phyloP scores from a whole-genome alignment of 2,329 filamentous ascomycete species.

The Hymenoscyphus scutula region DNA sequence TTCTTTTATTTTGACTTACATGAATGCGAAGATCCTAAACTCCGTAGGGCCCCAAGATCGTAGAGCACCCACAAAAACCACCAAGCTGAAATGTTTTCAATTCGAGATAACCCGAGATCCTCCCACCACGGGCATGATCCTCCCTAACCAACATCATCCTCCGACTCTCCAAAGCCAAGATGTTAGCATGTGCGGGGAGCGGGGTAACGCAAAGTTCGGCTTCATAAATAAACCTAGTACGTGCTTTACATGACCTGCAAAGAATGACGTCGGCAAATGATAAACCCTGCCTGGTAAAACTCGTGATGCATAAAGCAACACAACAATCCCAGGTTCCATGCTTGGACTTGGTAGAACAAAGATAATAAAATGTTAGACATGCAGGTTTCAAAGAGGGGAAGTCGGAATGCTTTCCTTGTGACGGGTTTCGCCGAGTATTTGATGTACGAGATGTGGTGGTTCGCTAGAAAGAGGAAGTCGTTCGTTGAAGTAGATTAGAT shows the following conservation, averaged over 20 bases:
- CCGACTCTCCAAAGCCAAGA: background rate
- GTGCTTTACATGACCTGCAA: background rate
- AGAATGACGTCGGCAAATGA: background rate
- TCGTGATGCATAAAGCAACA: background rate
- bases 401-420: background rate
- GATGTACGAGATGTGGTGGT: no score
- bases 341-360: background rate
- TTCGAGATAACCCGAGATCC: background rate
- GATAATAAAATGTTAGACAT: background rate
- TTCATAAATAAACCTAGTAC: background rate
- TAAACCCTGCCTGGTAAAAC: background rate
- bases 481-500: no score
- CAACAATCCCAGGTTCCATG: background rate
- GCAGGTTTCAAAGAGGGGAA: background rate
- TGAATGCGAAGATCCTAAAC: no score
- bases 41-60: no score
- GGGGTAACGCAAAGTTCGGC: background rate
- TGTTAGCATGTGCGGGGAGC: slow-evolving; percentile 1
- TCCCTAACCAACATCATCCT: background rate
- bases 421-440: background rate
- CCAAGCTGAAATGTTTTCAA: background rate
- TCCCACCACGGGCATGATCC: no score
- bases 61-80: no score
- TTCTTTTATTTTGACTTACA: no score
- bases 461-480: no score